phyloP scores from a whole-genome alignment of 805 yeast genomes.

The Kodamaea lidongshanica region DNA sequence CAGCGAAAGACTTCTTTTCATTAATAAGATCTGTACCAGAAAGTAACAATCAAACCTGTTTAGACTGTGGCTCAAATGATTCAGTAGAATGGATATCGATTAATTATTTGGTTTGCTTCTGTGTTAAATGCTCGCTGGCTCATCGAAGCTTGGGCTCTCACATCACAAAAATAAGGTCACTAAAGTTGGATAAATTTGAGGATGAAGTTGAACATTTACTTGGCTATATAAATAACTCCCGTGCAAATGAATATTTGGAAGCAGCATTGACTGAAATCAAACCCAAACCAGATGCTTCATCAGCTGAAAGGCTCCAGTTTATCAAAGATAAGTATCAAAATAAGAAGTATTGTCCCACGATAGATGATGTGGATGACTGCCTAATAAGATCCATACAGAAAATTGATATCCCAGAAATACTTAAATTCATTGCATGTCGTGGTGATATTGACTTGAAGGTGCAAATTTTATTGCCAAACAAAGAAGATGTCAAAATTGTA shows the following conservation, averaged over 20 bases:
- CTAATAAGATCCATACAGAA: constrained; percentile 49
- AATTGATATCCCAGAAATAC: constrained; percentile 41
- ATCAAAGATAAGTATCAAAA: constrained; percentile 60
- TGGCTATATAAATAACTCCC: constrained; percentile 44
- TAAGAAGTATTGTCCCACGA: constrained; percentile 37
- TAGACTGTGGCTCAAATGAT: constrained; percentile 65
- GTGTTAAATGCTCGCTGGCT: constrained; percentile 83
- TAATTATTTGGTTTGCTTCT: constrained; percentile 63
- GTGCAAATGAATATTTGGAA: constrained; percentile 60
- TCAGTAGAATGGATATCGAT: constrained; percentile 85
- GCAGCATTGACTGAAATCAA: constrained; percentile 15
- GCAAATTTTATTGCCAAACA: constrained; percentile 20
- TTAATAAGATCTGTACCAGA: constrained; percentile 37
- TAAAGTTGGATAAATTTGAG: constrained; percentile 66
- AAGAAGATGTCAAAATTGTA: constrained; percentile 17
- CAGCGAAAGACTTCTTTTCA: constrained; percentile 23
- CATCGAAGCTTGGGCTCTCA: constrained; percentile 84
- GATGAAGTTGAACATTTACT: constrained; percentile 56
- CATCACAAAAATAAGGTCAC: constrained; percentile 68
- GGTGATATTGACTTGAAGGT: constrained; percentile 42
- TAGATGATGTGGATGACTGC: constrained; percentile 22
- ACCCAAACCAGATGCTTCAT: background rate
- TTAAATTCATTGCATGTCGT: constrained; percentile 40
- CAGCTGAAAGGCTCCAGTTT: constrained; percentile 41
- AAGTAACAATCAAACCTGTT: constrained; percentile 54